A percentile compares a stretch with the other conserved stretches of the same genome.
Evolutionary conservation across 257 asterid genomes (phyloP).

Genomic region (Capsicum rhomboideum): DNA sequence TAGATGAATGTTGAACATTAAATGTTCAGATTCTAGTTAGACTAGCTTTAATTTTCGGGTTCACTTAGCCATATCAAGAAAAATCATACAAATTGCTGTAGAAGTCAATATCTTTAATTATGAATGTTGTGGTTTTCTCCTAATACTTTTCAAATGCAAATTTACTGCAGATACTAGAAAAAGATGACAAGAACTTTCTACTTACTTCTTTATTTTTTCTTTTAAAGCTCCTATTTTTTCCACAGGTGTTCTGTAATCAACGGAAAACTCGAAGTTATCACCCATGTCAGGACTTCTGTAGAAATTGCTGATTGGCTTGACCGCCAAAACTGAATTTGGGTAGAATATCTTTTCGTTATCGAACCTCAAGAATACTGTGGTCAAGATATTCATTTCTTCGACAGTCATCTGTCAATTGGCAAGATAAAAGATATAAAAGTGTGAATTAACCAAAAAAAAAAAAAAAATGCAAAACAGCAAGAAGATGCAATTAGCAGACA

Average conservation of each 20-base stretch:
- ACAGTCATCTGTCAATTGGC: constrained; percentile 53
- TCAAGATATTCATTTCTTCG: constrained; percentile 83
- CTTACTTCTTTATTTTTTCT: constrained; percentile 61
- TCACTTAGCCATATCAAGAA: neutral
- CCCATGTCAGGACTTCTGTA: constrained; percentile 94
- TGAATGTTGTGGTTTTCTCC: neutral
- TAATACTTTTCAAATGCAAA: neutral
- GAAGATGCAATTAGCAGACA: neutral
- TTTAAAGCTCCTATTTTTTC: constrained; percentile 66
- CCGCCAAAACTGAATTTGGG: constrained; percentile 75
- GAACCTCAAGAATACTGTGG: constrained; percentile 52
- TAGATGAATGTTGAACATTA: neutral
- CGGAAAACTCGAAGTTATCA: constrained; percentile 58
- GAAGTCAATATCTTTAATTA: neutral
- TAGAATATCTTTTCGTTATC: constrained; percentile 66
- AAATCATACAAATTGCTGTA: neutral
- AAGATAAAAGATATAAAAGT: neutral
- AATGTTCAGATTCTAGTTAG: neutral
- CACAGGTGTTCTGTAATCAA: constrained; percentile 66
- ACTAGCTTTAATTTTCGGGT: neutral
- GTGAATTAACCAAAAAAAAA: neutral
- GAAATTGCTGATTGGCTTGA: constrained; percentile 80
- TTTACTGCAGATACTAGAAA: neutral
- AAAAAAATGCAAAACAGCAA: neutral
- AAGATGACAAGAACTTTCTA: neutral